Evolutionary conservation across 2,329 filamentous ascomycete species (phyloP), one percentile per base, ranked within the genome.

Genomic region (Alternaria gaisen): DNA sequence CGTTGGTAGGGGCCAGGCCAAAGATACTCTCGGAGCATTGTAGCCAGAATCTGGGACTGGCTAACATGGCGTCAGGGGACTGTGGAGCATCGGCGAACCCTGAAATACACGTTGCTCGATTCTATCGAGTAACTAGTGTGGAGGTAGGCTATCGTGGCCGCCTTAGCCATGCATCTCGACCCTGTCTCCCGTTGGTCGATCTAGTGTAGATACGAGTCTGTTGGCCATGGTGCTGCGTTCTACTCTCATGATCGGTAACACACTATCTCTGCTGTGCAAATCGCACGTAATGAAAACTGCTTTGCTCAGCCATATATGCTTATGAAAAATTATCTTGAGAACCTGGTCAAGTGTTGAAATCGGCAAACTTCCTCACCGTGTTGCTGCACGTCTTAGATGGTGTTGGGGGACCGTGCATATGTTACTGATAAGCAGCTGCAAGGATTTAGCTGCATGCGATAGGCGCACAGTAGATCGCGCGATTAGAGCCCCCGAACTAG

Each of bases 61-160:
- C 40, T 52, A 58, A 46, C 56, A 64, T 67, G 67, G 63, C 55
- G 65, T 50, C 66, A 67, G 66, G 63, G 65, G 66, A 63, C 53
- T 36, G 58, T 61, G 56, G 65, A 65, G 58, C 59, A 58, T 58
- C 66, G 64, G 65, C 54, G 56, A 64, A 38, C 57, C 57, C 53
- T 57, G 55, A 41, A 38, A 43, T 50, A 43, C 18, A 61, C 46
- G 52, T 78, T 77, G 77, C 76, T 78, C 73, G 74, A 78, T 78
- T 66, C 63, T 67, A 72, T 72, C 61, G 59, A 61, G 59, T 59
- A 55, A 61, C 36, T 36, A 44, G 67, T 61, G 46, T 34, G 43
- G 51, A 56, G 30, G 67, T 70, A 74, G 66, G 68, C 70, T 74
- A 76, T 76, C 71, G 58, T 64, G 47, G 60, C 59, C 57, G 41